A percentile compares a stretch with the other conserved stretches of the same genome.
Evolutionary conservation across 2,329 filamentous ascomycete genomes (phyloP).

Genomic region (Endoconidiophora laricicola): DNA sequence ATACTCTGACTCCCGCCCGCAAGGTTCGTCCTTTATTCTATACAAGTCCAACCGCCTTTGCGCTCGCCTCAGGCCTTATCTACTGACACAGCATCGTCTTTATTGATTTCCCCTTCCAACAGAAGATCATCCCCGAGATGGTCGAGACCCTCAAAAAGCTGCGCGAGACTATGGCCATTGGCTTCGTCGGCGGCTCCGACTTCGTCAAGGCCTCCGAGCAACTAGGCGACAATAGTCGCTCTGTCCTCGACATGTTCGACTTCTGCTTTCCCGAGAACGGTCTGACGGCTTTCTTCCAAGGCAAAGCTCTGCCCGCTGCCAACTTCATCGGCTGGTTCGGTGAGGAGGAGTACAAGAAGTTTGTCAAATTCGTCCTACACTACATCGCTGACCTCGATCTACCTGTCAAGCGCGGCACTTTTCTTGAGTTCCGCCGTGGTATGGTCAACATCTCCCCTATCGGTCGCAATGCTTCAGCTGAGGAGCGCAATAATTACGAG

Average conservation of each 20-base stretch:
- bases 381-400: slow-evolving; percentile 74
- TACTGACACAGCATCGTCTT: background rate
- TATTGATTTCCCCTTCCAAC: slow-evolving; percentile 4
- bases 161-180: slow-evolving; percentile 76
- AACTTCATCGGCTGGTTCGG: slow-evolving; percentile 89
- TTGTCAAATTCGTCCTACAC: slow-evolving; percentile 60
- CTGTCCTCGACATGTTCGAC: slow-evolving; percentile 81
- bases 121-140: slow-evolving; percentile 66
- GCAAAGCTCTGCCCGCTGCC: slow-evolving; percentile 55
- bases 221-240: slow-evolving; percentile 48
- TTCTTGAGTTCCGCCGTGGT: slow-evolving; percentile 78
- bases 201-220: slow-evolving; percentile 92
- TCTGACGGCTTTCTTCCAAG: slow-evolving; percentile 75
- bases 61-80: background rate
- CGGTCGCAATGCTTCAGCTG: slow-evolving; percentile 66
- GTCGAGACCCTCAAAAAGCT: slow-evolving; percentile 62
- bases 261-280: slow-evolving; percentile 97
- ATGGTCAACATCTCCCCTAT: slow-evolving; percentile 79
- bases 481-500: slow-evolving; percentile 72
- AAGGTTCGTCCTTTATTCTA: slow-evolving; percentile 34
- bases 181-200: slow-evolving; percentile 86
- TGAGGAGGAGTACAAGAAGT: slow-evolving; percentile 63
- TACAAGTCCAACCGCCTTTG: background rate
- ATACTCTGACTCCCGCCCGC: slow-evolving; percentile 71
- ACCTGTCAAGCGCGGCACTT: slow-evolving; percentile 69